Conservation (phyloP, 1,284 basidiomycete species). For the Cryptococcus depauperatus region DNA sequence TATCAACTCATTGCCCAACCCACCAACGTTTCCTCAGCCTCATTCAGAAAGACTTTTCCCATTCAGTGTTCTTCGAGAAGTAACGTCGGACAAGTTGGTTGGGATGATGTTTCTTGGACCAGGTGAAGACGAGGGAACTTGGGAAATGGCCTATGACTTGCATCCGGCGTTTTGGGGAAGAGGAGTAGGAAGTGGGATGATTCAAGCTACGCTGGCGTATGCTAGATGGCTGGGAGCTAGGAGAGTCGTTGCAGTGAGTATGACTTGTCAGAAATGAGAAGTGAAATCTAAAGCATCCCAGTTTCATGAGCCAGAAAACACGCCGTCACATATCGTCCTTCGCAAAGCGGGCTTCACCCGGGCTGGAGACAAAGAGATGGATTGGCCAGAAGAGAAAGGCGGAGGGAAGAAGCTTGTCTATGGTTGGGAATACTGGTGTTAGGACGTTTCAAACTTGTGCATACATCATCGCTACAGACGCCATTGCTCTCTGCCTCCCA, state of each 20-base stretch:
- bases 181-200: neutral
- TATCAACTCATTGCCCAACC: neutral
- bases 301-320: conserved; percentile 1
- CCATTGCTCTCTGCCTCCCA: too few species aligned
- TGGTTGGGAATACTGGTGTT: too few species aligned
- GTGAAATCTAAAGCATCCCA: neutral
- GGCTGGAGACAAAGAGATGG: neutral
- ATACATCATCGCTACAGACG: too few species aligned
- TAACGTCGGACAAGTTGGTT: neutral
- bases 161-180: neutral
- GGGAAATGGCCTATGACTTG: conserved; percentile 1
- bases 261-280: neutral
- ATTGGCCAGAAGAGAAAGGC: conserved; percentile 1
- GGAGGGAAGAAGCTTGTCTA: neutral
- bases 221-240: neutral
- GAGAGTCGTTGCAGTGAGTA: neutral
- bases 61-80: neutral
- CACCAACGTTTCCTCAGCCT: neutral
- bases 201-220: neutral
- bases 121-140: neutral
- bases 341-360: neutral
- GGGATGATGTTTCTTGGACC: neutral
- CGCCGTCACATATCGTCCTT: neutral
- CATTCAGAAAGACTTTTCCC: neutral
- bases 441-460: too few species aligned